These are phyloP conservation scores for Phlyctochytrium bullatum DNA, from an alignment of 192 early-diverging fungal genomes.

Conservation along the genomic window DNA sequence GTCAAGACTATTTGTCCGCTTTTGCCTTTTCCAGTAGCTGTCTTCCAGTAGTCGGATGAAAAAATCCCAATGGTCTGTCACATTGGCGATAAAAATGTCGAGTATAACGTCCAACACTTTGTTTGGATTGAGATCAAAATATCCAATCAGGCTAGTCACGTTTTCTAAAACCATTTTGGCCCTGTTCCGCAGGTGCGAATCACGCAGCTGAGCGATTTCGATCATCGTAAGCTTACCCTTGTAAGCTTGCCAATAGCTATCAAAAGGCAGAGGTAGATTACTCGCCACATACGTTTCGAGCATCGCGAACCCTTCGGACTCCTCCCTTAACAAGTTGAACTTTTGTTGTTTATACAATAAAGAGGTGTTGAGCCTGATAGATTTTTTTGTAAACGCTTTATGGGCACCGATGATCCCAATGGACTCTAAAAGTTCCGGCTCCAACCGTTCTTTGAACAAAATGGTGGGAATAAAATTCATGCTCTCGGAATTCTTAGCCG, in stretches of 20 bases:
- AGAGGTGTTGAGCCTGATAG: conserved; percentile 55
- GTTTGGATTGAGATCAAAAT: conserved; percentile 81
- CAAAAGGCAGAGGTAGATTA: conserved; percentile 26
- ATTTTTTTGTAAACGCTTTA: conserved; percentile 36
- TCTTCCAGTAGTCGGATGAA: conserved; percentile 64
- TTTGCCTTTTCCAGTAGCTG: conserved; percentile 31
- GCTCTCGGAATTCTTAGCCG: conserved; percentile 1
- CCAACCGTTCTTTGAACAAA: conserved; percentile 54
- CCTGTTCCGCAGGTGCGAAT: conserved; percentile 12
- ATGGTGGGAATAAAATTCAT: conserved; percentile 41
- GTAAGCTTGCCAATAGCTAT: conserved; percentile 13
- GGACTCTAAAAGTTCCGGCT: conserved; percentile 49
- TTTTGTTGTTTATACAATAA: conserved; percentile 74
- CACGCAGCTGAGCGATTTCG: conserved; percentile 12
- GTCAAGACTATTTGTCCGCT: conserved; percentile 15
- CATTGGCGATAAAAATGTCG: conserved; percentile 71
- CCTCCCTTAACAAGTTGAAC: conserved; percentile 79
- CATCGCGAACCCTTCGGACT: conserved; percentile 77
- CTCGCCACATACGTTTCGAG: conserved; percentile 59
- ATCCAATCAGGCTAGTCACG: conserved; percentile 57
- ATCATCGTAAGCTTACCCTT: not conserved
- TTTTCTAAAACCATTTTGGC: conserved; percentile 38
- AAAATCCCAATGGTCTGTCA: conserved; percentile 65
- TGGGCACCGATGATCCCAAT: conserved; percentile 45
- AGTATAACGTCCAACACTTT: conserved; percentile 76